Evolutionary conservation across 495 filamentous ascomycete genomes (phyloP).

Genomic region (Aspergillus panamensis): DNA sequence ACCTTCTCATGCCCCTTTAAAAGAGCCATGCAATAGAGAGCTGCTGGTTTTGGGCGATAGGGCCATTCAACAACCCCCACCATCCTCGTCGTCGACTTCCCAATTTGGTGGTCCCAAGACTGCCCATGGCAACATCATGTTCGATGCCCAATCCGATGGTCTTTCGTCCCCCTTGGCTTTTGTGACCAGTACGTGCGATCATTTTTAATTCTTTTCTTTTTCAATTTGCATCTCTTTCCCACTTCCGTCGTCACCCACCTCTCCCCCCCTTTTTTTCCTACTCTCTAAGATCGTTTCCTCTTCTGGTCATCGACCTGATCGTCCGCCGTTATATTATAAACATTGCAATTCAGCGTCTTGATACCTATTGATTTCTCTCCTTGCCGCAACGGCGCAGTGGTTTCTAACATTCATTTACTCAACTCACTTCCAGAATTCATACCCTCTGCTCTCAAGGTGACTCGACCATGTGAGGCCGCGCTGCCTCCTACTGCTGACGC

Average conservation of each 20-base stretch:
- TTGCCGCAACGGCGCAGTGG: slow-evolving; percentile 1
- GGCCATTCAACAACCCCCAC: slow-evolving; percentile 29
- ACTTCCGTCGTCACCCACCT: not conserved
- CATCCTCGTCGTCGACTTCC: slow-evolving; percentile 18
- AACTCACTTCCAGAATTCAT: slow-evolving; percentile 22
- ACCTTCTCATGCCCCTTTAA: slow-evolving; percentile 13
- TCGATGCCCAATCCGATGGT: slow-evolving; percentile 38
- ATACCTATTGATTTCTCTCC: slow-evolving; percentile 1
- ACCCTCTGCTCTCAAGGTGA: slow-evolving; percentile 26
- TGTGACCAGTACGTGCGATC: slow-evolving; percentile 36
- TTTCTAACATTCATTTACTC: slow-evolving; percentile 2
- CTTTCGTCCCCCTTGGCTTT: slow-evolving; percentile 32
- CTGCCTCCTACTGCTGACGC: slow-evolving; percentile 30
- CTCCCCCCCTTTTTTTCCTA: slow-evolving; percentile 14
- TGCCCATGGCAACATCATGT: slow-evolving; percentile 38
- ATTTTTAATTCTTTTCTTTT: slow-evolving; percentile 2
- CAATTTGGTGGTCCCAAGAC: slow-evolving; percentile 19
- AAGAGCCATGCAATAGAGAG: slow-evolving; percentile 31
- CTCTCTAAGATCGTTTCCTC: not conserved
- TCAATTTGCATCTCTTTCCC: slow-evolving; percentile 9
- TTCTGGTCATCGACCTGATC: not conserved
- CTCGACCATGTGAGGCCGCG: slow-evolving; percentile 33
- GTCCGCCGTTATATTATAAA: slow-evolving; percentile 1
- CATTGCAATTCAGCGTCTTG: not conserved
- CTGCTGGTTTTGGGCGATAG: slow-evolving; percentile 17